Evolutionary conservation across 202 grass and related monocot species (phyloP), one percentile per base, ranked within the genome.

Genomic region (Schoenoplectus tabernaemontani): DNA sequence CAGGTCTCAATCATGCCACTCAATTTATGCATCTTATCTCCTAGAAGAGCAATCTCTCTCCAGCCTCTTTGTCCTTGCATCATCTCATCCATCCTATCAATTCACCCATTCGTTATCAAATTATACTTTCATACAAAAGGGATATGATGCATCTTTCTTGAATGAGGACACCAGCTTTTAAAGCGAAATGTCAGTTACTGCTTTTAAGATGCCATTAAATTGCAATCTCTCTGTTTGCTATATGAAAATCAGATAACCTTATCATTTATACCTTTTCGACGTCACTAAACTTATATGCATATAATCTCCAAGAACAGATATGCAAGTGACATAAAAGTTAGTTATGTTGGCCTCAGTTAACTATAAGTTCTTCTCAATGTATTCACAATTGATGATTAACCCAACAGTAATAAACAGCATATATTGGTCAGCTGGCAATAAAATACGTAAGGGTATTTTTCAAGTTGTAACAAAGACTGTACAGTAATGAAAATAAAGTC

Each of bases 51-150:
- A 19, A 97, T 77, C 63, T 97, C 94, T 83, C 91, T 93, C 94
- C 94, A 97, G 10, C 94, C 94, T 64, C 91, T 90, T 61, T 97
- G 94, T 42, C 94, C 94, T 87, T 90, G 89, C 94, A 97, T 97
- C 94, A 97, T 97, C 67, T 97, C 94, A 54, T 97, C 94, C 91
- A 97, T 94, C 82, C 94, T 97, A 79, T 82, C 81, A 81, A 63
- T 80, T 63, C n/a, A 53, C 17, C 44, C 69, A 51, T 73, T 12
- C 43, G 53, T 51, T 4, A 73, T 73, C 68, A 16, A 15, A 51
- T 51, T 8, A 73, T 32, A 73, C 42, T 69, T 1, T 50, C 43
- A 72, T 71, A 2, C 37, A 46, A 38, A 44, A 24, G 10, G 26
- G 4, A 72, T 51, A 44, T 50, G 22, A 72, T 12, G 26, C 24